A percentile compares a stretch with the other conserved stretches of the same genome.
Evolutionary conservation across 1,139 yeast genomes (phyloP).

Genomic region (Lodderomyces theae): DNA sequence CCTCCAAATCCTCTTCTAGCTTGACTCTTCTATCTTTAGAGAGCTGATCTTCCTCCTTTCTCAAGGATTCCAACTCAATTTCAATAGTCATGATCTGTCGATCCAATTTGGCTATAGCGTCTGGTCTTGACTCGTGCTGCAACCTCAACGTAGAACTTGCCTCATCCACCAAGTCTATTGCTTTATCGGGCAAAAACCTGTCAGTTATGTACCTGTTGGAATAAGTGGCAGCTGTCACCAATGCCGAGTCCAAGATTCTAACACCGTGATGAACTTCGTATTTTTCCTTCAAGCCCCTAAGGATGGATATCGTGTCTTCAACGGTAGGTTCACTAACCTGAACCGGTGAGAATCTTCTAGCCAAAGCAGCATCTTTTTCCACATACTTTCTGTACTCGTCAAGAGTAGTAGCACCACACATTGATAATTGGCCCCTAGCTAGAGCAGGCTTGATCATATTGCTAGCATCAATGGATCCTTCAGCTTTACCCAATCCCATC

Average conservation of each 20-base stretch:
- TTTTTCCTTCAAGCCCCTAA: constrained; percentile 89
- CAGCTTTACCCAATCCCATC: constrained; percentile 90
- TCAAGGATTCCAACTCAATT: constrained; percentile 87
- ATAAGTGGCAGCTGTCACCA: constrained; percentile 90
- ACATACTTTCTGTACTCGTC: constrained; percentile 86
- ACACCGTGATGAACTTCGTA: constrained; percentile 99
- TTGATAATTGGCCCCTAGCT: constrained; percentile 88
- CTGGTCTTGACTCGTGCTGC: constrained; percentile 97
- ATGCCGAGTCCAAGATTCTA: constrained; percentile 87
- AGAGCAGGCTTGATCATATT: constrained; percentile 89
- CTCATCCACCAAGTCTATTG: constrained; percentile 93
- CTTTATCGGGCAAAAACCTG: constrained; percentile 90
- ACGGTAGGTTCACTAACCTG: constrained; percentile 87
- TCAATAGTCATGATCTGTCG: constrained; percentile 90
- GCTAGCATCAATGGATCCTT: constrained; percentile 95
- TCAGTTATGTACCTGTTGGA: constrained; percentile 91
- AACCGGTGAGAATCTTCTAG: constrained; percentile 91
- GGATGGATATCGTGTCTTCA: constrained; percentile 84
- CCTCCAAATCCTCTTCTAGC: constrained; percentile 62
- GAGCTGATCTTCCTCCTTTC: constrained; percentile 86
- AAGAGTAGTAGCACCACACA: constrained; percentile 94
- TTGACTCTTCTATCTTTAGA: constrained; percentile 69
- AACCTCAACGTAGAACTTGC: constrained; percentile 92
- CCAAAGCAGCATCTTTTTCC: constrained; percentile 88
- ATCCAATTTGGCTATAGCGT: constrained; percentile 85